These are phyloP conservation scores for Amanita rubescens DNA, from an alignment of 768 basidiomycete genomes.

Conservation along the genomic window DNA sequence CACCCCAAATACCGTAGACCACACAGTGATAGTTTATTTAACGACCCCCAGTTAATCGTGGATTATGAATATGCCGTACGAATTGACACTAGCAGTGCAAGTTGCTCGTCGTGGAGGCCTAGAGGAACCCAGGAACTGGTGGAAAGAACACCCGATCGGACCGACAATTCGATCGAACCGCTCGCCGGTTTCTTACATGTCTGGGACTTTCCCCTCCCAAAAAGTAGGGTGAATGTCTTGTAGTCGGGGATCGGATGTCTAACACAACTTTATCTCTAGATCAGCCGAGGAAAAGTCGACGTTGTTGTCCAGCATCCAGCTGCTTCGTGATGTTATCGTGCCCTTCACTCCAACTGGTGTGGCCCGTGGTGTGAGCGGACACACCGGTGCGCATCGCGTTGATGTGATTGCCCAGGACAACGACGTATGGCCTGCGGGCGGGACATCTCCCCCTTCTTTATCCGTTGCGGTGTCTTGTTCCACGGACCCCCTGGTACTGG, in stretches of 20 bases:
- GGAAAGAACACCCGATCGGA: no score
- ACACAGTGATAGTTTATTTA: no score
- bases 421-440: no score
- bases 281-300: constrained; percentile 51
- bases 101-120: constrained; percentile 1
- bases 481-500: constrained; percentile 99
- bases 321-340: constrained; percentile 80
- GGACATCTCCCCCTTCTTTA: constrained; percentile 88
- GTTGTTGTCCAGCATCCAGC: constrained; percentile 67
- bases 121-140: no score
- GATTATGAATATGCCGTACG: constrained; percentile 6
- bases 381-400: constrained; percentile 49
- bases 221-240: constrained; percentile 36
- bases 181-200: no score
- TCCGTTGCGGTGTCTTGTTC: constrained; percentile 93
- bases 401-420: not conserved
- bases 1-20: no score
- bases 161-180: no score
- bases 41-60: no score
- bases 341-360: constrained; percentile 82
- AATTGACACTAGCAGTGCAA: constrained; percentile 12
- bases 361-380: constrained; percentile 81
- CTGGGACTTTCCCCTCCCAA: no score
- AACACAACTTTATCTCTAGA: constrained; percentile 49
- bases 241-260: not conserved